A percentile compares a stretch with the other conserved stretches of the same genome.
Conservation (phyloP, 495 filamentous ascomycete genomes). For the Penicillium psychrofluorescens region DNA sequence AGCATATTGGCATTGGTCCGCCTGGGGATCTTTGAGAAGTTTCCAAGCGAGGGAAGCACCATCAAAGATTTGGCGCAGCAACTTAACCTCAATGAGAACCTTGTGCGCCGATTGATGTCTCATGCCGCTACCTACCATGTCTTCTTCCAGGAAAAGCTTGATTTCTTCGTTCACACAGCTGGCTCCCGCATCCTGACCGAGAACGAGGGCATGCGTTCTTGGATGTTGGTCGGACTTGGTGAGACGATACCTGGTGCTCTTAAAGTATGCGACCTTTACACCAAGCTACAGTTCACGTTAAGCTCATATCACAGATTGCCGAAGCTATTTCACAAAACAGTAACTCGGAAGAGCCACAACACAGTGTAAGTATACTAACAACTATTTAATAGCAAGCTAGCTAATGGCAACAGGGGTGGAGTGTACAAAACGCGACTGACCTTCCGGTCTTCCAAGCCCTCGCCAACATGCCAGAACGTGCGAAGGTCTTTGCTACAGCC, state of each 20-base stretch:
- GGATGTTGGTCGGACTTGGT: slow-evolving; percentile 43
- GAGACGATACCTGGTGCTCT: slow-evolving; percentile 15
- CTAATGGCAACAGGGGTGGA: slow-evolving; percentile 9
- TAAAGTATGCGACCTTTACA: not conserved
- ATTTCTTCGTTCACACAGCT: slow-evolving; percentile 8
- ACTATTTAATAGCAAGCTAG: not conserved
- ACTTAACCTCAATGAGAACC: slow-evolving; percentile 2
- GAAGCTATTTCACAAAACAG: not conserved
- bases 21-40: slow-evolving; percentile 7
- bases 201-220: slow-evolving; percentile 36
- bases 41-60: slow-evolving; percentile 6
- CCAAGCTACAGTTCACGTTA: not conserved
- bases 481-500: slow-evolving; percentile 16
- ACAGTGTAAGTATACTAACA: not conserved
- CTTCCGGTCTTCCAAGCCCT: slow-evolving; percentile 7
- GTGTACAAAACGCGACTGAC: slow-evolving; percentile 6
- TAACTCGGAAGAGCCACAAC: slow-evolving; percentile 1
- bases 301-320: slow-evolving; percentile 3
- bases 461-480: slow-evolving; percentile 9
- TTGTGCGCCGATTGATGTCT: slow-evolving; percentile 10
- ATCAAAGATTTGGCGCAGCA: slow-evolving; percentile 5
- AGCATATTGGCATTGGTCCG: slow-evolving; percentile 7
- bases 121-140: slow-evolving; percentile 13
- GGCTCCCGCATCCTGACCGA: slow-evolving; percentile 34
- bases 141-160: slow-evolving; percentile 6